phyloP scores from a whole-genome alignment of 768 basidiomycete species.

The Tylopilus sp. region DNA sequence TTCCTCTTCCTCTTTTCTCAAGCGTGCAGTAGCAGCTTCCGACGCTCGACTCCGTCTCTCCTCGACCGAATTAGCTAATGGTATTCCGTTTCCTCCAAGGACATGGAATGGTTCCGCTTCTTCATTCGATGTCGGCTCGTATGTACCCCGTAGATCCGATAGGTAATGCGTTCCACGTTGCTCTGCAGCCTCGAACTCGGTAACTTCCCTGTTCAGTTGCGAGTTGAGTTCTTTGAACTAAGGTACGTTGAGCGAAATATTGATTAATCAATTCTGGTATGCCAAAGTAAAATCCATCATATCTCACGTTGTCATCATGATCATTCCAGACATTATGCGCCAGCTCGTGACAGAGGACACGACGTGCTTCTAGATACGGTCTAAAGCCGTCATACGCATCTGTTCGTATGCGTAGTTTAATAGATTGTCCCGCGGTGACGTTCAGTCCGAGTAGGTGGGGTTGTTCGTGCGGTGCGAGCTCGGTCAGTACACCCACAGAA shows the following conservation, averaged over 20 bases:
- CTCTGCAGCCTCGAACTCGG: slow-evolving; percentile 57
- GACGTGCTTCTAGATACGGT: slow-evolving; percentile 57
- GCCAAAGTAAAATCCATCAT: neutral
- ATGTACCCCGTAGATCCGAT: slow-evolving; percentile 32
- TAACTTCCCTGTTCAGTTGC: slow-evolving; percentile 67
- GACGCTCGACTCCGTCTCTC: slow-evolving; percentile 54
- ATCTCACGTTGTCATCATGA: slow-evolving; percentile 67
- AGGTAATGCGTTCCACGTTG: slow-evolving; percentile 55
- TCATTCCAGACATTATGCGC: slow-evolving; percentile 72
- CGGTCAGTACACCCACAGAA: slow-evolving; percentile 65
- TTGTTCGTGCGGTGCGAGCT: slow-evolving; percentile 76
- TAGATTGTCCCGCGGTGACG: slow-evolving; percentile 54
- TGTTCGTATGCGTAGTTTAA: slow-evolving; percentile 68
- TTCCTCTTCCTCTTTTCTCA: slow-evolving; percentile 66
- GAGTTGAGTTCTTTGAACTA: slow-evolving; percentile 77
- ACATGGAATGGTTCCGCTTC: slow-evolving; percentile 56
- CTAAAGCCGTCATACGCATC: slow-evolving; percentile 72
- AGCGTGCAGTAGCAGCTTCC: slow-evolving; percentile 58
- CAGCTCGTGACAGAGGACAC: slow-evolving; percentile 74
- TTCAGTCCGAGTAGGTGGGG: slow-evolving; percentile 70
- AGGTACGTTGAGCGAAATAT: slow-evolving; percentile 20
- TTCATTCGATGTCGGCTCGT: slow-evolving; percentile 52
- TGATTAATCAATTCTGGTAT: neutral
- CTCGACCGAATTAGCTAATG: slow-evolving; percentile 45
- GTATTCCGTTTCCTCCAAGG: slow-evolving; percentile 45